Evolutionary conservation across 2,329 filamentous ascomycete species (phyloP), one percentile per base, ranked within the genome.

Genomic region (Fusarium sp.): DNA sequence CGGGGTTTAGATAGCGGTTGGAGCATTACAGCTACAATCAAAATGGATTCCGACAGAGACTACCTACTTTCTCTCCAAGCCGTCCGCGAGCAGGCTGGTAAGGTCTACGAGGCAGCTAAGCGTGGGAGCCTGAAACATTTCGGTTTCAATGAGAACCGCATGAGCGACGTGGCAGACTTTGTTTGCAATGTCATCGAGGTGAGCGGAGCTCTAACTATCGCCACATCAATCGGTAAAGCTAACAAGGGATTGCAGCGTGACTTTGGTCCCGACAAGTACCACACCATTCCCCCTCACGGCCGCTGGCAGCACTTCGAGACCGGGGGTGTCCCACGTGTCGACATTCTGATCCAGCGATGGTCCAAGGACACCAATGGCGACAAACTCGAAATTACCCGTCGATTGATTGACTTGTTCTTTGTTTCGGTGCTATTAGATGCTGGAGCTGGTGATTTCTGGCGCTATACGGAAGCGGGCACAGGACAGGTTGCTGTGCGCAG

Each of bases 291-390:
- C 0, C 84, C 85, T 11, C 86, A 88, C 65, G 87, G 83, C 10
- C 83, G 88, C 43, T 90, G 88, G 85, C 88, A 90, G 73, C 88
- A 90, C 76, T 90, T 90, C 68, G 85, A 89, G 15, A 83, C 88
- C 39, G 87, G 87, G 11, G 82, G 81, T 15, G 78, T 86, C 28
- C 78, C 83, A 39, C 85, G 88, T 34, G 77, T 88, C 9, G 77
- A 79, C 8, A 74, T 79, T 8, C 73, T 88, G 4, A 76, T 86
- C 5, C 72, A 80, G 24, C 73, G 79, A 43, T 87, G 86, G 86
- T 76, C 82, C 4, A 73, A 71, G 4, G 77, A 79, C 1, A 77
- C 36, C 0, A 7, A 6, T 0, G n/a, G 76, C 2, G 74, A 87
- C 52, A 78, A 80, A 2, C 66, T 77, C 1, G 87, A 88, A 63